phyloP scores from a whole-genome alignment of 768 basidiomycete species.

The Lactarius evosmus region DNA sequence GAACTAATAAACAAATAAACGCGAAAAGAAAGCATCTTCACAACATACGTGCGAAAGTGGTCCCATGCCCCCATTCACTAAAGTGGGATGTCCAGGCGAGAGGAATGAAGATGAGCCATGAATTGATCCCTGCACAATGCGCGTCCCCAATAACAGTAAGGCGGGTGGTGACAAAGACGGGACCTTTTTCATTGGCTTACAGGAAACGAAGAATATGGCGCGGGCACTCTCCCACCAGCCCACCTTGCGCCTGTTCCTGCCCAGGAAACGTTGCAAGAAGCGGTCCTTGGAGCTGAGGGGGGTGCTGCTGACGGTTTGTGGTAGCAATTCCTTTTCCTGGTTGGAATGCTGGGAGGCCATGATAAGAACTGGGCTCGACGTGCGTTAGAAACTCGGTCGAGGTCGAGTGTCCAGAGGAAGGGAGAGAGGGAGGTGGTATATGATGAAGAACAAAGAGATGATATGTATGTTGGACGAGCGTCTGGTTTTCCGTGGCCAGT shows the following conservation, averaged over 20 bases:
- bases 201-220: constrained; percentile 20
- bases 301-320: neutral
- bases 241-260: constrained; percentile 19
- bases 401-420: neutral
- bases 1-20: neutral
- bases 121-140: constrained; percentile 28
- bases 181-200: constrained; percentile 8
- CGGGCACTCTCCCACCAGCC: constrained; percentile 15
- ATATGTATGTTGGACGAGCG: neutral
- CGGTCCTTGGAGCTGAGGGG: neutral
- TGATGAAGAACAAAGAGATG: neutral
- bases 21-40: neutral
- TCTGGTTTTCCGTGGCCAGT: no score
- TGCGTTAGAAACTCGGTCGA: neutral
- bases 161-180: neutral
- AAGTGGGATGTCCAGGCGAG: constrained; percentile 35
- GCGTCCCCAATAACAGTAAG: neutral
- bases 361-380: no score
- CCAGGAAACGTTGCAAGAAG: constrained; percentile 23
- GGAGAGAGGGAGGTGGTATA: neutral
- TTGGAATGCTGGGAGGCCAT: neutral
- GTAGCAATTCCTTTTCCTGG: neutral
- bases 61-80: constrained; percentile 18
- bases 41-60: constrained; percentile 30
- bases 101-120: constrained; percentile 30